Base-by-base conservation (phyloP, 768 basidiomycete genomes). In the Macrolepiota albuminosa region DNA sequence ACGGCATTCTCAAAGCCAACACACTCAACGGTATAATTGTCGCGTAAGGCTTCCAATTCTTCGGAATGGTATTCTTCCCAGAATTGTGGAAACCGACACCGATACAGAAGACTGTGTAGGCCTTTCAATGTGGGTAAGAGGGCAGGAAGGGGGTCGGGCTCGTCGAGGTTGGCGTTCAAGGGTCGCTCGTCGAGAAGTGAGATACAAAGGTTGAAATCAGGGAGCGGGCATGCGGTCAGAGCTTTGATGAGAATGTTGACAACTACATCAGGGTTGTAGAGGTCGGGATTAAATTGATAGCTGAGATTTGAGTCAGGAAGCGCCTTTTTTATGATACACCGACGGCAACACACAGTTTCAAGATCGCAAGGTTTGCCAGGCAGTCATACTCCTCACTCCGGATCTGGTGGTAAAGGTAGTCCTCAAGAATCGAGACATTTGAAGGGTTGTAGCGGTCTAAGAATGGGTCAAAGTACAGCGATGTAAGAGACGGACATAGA, bases 381-480 rank as follows among this genome's bases (percentile, higher is more conserved):
- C 92, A 88, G 73, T 99, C 96, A 67, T 98, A 98, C 71, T 93
- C 90, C 65, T 89, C 87, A 67, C 85, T 89, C 65, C 89, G 83
- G 63, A 94, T 93, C 75, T 99, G 96, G 71, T 93, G 88, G 73
- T 92, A 93, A 61, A 98, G 86, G 76, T 98, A 98, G 71, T 98
- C 96, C 75, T 98, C 96, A 60, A 98, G 86, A 65, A 95, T 91
- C 40, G 85, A 80, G 60, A 96, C 86, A 72, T 98, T 98, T 55
- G 88, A 87, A 46, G 96, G 96, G 76, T 98, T 98, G 75, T 98
- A 98, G 60, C 96, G 89, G 79, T 98, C 96, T 97, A 49, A 59
- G 51, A 39, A 51, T 48, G 57, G 59, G 9, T 53, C 34, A 53
- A 55, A 54, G 59, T 59, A 33, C 54, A 42, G 56, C 53, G 43